Evolutionary conservation across 2,329 filamentous ascomycete species (phyloP), one percentile per base, ranked within the genome.

Genomic region (Knufia fluminis): DNA sequence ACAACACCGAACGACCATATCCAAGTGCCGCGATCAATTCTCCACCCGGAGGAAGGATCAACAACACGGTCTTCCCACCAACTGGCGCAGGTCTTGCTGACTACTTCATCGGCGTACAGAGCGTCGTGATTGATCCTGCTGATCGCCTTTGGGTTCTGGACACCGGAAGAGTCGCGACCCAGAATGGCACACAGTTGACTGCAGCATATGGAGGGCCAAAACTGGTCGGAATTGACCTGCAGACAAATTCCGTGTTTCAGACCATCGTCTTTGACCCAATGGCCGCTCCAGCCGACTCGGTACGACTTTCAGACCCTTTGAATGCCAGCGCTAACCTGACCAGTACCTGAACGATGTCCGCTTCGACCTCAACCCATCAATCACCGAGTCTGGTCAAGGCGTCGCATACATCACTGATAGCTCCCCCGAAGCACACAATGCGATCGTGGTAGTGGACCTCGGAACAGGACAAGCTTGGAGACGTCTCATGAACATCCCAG

Each of bases 131-230:
- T 16, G 74, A 78, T 52, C 55, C 72, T 0, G 58, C 62, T 2
- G 72, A 77, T 58, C 67, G 71, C 4, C 66, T 76, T 17, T 77
- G 73, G 74, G 70, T 77, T 46, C 67, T 77, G 6, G 75, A 78
- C 53, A 77, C 73, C 2, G 74, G 74, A 7, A 66, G 74, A 19
- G 68, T 67, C 1, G 58, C 65, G n/a, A 65, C 65, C 3, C 55
- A 59, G 0, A 66, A 74, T 39, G 70, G 70, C 3, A 69, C 66
- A 0, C 67, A 75, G 9, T 64, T 76, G 8, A 57, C 60, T 0
- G 66, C 74, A 1, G 61, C 66, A 1, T 66, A 67, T 23, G 74
- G 74, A 31, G 74, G 75, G 0, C 71, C 74, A 0, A 78, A 77
- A 53, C 63, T 78, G 8, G 54, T 77, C 8, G 70, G 71, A 6